Percentiles rank a stretch among this genome's conserved stretches.
These are phyloP conservation scores for Candida sp. DNA, from an alignment of 1,139 yeast species.

Conservation along the genomic window DNA sequence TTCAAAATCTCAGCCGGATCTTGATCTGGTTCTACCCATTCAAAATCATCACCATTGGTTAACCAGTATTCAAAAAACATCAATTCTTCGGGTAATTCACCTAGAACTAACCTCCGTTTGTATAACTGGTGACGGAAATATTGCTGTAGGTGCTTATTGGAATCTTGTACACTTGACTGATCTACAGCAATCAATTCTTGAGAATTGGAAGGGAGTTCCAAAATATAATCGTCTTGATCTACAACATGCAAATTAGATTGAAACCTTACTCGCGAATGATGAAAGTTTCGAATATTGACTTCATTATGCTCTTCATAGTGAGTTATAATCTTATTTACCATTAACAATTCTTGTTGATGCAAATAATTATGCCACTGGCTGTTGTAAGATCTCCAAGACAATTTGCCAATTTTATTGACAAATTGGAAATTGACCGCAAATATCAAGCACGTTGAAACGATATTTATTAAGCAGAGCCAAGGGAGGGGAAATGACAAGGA, in stretches of 20 bases:
- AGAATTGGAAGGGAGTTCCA: slow-evolving; percentile 22
- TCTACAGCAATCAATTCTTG: background rate
- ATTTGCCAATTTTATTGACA: slow-evolving; percentile 20
- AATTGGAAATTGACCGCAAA: slow-evolving; percentile 11
- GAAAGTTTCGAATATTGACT: slow-evolving; percentile 35
- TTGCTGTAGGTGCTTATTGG: slow-evolving; percentile 12
- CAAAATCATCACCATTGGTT: slow-evolving; percentile 33
- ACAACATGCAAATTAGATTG: slow-evolving; percentile 15
- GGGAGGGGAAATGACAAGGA: slow-evolving; percentile 7
- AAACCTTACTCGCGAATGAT: slow-evolving; percentile 28
- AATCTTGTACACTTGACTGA: background rate
- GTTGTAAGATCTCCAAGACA: slow-evolving; percentile 34
- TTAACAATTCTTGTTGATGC: slow-evolving; percentile 25
- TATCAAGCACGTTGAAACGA: slow-evolving; percentile 4
- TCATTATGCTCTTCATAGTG: slow-evolving; percentile 42
- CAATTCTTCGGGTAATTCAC: slow-evolving; percentile 33
- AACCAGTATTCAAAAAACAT: slow-evolving; percentile 37
- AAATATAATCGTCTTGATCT: slow-evolving; percentile 20
- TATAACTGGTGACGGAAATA: slow-evolving; percentile 23
- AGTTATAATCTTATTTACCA: slow-evolving; percentile 28
- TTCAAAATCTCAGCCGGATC: slow-evolving; percentile 38
- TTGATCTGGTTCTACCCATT: slow-evolving; percentile 49
- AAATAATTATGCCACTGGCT: slow-evolving; percentile 16
- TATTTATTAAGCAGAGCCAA: slow-evolving; percentile 9
- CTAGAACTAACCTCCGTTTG: slow-evolving; percentile 26